phyloP scores from a whole-genome alignment of 176 grass and related monocot species.

The Avena eriantha region DNA sequence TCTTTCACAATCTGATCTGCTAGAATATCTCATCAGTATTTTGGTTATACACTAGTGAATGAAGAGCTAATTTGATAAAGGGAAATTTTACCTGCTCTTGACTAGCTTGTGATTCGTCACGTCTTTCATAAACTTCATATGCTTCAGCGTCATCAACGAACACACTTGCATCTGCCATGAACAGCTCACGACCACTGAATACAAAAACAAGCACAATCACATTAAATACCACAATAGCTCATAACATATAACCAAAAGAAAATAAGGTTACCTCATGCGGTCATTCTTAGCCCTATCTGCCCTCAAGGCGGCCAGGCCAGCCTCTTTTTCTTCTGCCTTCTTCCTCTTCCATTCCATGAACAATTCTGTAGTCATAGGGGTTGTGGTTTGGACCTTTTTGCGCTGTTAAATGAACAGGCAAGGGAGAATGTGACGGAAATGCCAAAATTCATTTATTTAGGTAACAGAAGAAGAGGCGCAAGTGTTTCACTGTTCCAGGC shows the following conservation, averaged over 20 bases:
- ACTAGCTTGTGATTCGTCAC: conserved; percentile 53
- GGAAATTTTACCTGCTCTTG: conserved; percentile 62
- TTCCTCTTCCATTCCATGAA: conserved; percentile 97
- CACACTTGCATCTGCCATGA: conserved; percentile 89
- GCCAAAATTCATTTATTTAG: background rate
- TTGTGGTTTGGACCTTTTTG: conserved; percentile 65
- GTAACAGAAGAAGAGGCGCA: conserved; percentile 27
- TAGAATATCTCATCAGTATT: background rate
- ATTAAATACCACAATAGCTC: conserved; percentile 13
- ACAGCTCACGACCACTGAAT: conserved; percentile 96
- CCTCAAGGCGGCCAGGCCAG: conserved; percentile 72
- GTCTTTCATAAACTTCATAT: conserved; percentile 93
- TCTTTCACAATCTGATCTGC: conserved; percentile 10
- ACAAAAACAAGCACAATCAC: conserved; percentile 29
- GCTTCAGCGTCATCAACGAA: conserved; percentile 98
- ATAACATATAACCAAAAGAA: conserved; percentile 29
- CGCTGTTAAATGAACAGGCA: conserved; percentile 65
- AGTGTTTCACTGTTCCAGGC: conserved; percentile 7
- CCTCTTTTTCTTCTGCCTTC: conserved; percentile 90
- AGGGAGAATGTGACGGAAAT: conserved; percentile 31
- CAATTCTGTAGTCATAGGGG: conserved; percentile 82
- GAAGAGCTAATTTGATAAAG: background rate
- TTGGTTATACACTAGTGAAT: conserved; percentile 5
- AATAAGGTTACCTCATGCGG: conserved; percentile 81
- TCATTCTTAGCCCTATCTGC: conserved; percentile 98